A percentile compares a stretch with the other conserved stretches of the same genome.
Evolutionary conservation across 169 alveolate species (phyloP).

Genomic region (Cryptosporidium canis): DNA sequence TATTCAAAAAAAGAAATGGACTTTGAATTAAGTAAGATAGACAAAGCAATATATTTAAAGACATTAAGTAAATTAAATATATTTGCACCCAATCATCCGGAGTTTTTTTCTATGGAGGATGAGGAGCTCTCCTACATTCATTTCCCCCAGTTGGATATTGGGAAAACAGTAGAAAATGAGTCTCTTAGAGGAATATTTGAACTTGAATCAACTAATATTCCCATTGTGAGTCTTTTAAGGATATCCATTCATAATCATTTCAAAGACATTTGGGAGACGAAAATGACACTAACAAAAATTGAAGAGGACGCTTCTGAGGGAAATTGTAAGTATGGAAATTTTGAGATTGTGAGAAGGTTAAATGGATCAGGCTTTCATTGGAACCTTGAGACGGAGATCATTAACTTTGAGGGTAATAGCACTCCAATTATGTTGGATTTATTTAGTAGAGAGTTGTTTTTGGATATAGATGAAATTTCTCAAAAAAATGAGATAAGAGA

Average conservation of each 20-base stretch:
- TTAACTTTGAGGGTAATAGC: neutral
- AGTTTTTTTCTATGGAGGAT: conserved; percentile 2
- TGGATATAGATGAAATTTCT: conserved; percentile 41
- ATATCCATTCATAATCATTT: neutral
- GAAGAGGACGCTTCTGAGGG: neutral
- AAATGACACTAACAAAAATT: neutral
- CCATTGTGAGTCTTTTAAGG: neutral
- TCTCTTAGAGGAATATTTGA: neutral
- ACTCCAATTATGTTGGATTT: conserved; percentile 1
- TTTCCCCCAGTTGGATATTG: neutral
- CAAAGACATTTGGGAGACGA: conserved; percentile 8
- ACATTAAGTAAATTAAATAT: conserved; percentile 13
- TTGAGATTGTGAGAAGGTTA: conserved; percentile 1
- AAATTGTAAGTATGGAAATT: neutral
- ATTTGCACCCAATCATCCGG: conserved; percentile 32
- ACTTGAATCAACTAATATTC: neutral
- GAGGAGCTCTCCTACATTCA: conserved; percentile 1
- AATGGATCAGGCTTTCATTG: conserved; percentile 39
- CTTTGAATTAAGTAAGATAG: neutral
- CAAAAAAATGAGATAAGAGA: neutral
- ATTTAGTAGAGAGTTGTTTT: conserved; percentile 15
- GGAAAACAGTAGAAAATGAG: neutral
- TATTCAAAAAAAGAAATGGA: neutral
- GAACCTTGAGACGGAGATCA: conserved; percentile 40
- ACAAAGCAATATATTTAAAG: neutral